A percentile compares a stretch with the other conserved stretches of the same genome.
Evolutionary conservation across 352 stramenopile genomes (phyloP).

Genomic region (Phytophthora agathidicida): DNA sequence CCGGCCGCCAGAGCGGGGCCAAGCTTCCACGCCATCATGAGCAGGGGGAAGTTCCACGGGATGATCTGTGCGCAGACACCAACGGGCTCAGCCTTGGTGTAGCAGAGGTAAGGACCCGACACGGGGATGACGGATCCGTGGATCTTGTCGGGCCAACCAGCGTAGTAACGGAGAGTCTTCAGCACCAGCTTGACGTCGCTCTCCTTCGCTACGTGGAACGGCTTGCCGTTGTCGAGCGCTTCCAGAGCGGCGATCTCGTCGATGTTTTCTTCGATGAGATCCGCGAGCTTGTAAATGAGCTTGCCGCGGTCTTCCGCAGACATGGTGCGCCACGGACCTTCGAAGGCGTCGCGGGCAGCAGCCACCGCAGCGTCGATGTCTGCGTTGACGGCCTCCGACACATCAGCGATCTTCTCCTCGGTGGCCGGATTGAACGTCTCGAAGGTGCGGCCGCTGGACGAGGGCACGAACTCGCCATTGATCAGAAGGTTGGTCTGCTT

Average conservation of each 20-base stretch:
- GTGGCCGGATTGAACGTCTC: slow-evolving; percentile 78
- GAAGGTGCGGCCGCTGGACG: slow-evolving; percentile 65
- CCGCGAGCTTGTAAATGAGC: slow-evolving; percentile 46
- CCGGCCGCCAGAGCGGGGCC: slow-evolving; percentile 88
- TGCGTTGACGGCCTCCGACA: slow-evolving; percentile 52
- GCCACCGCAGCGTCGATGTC: slow-evolving; percentile 74
- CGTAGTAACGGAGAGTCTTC: slow-evolving; percentile 94
- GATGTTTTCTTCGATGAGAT: slow-evolving; percentile 60
- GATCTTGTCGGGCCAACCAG: slow-evolving; percentile 88
- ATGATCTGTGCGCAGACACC: slow-evolving; percentile 70
- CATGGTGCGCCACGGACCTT: slow-evolving; percentile 63
- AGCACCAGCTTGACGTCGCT: slow-evolving; percentile 82
- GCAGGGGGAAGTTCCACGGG: slow-evolving; percentile 85
- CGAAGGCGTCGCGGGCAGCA: slow-evolving; percentile 64
- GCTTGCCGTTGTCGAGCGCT: slow-evolving; percentile 95
- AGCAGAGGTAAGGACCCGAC: slow-evolving; percentile 52
- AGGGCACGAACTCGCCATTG: slow-evolving; percentile 81
- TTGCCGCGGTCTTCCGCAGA: slow-evolving; percentile 34
- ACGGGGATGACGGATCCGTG: slow-evolving; percentile 74
- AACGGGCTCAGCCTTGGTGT: slow-evolving; percentile 83
- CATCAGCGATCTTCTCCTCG: slow-evolving; percentile 72
- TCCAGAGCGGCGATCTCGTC: slow-evolving; percentile 85
- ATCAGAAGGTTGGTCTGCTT: slow-evolving; percentile 86
- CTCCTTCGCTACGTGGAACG: slow-evolving; percentile 74
- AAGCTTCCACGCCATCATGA: slow-evolving; percentile 96